Percentiles rank a stretch among this genome's conserved stretches.
Conservation (phyloP, 257 asterid species). For the Solanum gandarillasii region DNA sequence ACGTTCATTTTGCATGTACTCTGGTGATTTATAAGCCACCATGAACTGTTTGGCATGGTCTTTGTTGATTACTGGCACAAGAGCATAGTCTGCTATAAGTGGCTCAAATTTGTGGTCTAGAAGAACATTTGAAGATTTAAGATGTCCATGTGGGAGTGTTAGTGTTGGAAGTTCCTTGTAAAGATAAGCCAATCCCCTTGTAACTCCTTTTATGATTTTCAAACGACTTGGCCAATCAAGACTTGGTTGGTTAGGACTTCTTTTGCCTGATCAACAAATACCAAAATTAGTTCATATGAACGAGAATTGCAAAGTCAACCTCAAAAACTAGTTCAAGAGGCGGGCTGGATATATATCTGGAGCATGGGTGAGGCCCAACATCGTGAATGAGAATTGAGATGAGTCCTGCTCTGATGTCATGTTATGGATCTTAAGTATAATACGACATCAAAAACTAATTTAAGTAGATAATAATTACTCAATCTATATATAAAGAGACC, state of each 20-base stretch:
- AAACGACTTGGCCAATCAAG: slow-evolving; percentile 51
- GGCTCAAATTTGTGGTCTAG: slow-evolving; percentile 23
- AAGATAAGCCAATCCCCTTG: slow-evolving; percentile 39
- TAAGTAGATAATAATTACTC: too few species aligned
- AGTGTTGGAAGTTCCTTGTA: slow-evolving; percentile 27
- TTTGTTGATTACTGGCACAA: slow-evolving; percentile 34
- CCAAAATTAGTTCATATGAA: background rate
- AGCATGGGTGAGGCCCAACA: background rate
- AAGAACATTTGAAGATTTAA: slow-evolving; percentile 65
- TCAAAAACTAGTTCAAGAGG: background rate
- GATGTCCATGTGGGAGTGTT: slow-evolving; percentile 58
- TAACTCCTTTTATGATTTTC: slow-evolving; percentile 51
- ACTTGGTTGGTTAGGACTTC: slow-evolving; percentile 15
- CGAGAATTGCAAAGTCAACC: background rate
- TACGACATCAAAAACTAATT: too few species aligned
- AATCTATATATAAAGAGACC: too few species aligned
- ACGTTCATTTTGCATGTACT: slow-evolving; percentile 18
- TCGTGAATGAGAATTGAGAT: background rate
- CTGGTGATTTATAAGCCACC: slow-evolving; percentile 66
- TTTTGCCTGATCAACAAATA: slow-evolving; percentile 17
- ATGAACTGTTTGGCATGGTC: slow-evolving; percentile 50
- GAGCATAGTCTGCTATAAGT: slow-evolving; percentile 40
- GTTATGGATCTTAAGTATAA: too few species aligned
- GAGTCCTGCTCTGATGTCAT: background rate
- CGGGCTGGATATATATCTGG: too few species aligned